Conservation (phyloP, 805 yeast species). For the Saturnispora serradocipensis region DNA sequence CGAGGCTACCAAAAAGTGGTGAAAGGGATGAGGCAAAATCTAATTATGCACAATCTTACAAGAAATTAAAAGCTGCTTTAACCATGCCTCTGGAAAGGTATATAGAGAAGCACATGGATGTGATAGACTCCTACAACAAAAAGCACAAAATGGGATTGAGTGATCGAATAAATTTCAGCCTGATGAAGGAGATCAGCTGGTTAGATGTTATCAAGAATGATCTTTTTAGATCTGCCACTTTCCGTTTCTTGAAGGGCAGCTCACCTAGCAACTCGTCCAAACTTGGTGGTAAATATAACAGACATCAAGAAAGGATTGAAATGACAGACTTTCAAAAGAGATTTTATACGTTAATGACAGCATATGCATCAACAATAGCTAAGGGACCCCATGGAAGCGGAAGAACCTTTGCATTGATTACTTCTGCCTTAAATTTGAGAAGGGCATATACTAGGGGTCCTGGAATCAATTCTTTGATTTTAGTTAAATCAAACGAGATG, state of each 20-base stretch:
- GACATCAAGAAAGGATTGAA: not conserved
- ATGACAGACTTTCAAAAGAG: conserved; percentile 27
- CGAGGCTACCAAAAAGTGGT: not conserved
- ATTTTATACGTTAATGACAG: conserved; percentile 20
- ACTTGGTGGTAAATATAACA: not conserved
- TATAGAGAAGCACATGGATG: conserved; percentile 16
- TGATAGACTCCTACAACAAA: conserved; percentile 21
- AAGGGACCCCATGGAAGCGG: conserved; percentile 28
- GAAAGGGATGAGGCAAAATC: conserved; percentile 11
- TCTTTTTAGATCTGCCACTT: conserved; percentile 13
- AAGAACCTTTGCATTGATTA: conserved; percentile 19
- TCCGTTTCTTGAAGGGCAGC: conserved; percentile 11
- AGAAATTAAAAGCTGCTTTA: conserved; percentile 15
- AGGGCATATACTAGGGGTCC: conserved; percentile 18
- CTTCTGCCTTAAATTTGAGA: conserved; percentile 21
- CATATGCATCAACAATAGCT: conserved; percentile 24
- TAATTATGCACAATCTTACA: conserved; percentile 14
- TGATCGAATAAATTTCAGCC: conserved; percentile 18
- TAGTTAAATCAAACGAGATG: conserved; percentile 24
- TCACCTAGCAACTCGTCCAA: not conserved
- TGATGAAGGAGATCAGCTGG: conserved; percentile 14
- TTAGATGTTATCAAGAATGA: conserved; percentile 15
- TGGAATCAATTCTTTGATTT: conserved; percentile 23
- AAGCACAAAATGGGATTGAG: conserved; percentile 13
- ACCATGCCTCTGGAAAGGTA: conserved; percentile 16